Percentiles rank a stretch among this genome's conserved stretches.
Evolutionary conservation across 345 rosid species (phyloP).

Genomic region (Aurinia saxatilis): DNA sequence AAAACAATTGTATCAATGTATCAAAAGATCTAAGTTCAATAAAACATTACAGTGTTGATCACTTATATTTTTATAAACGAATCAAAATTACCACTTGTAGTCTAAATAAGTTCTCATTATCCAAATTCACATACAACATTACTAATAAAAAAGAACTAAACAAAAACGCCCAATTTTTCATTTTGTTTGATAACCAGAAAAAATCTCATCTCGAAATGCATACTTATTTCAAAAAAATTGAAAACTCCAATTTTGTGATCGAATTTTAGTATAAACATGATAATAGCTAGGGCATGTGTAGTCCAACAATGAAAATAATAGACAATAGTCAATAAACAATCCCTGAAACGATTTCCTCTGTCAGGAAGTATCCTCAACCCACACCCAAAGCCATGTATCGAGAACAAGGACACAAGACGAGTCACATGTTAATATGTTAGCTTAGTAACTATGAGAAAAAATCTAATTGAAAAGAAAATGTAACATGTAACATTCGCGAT

Average conservation of each 20-base stretch:
- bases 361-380: slow-evolving; percentile 16
- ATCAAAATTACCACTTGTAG: too few species aligned
- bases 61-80: too few species aligned
- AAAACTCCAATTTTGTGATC: not conserved
- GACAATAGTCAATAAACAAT: not conserved
- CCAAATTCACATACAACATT: too few species aligned
- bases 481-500: slow-evolving; percentile 4
- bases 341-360: slow-evolving; percentile 16
- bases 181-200: too few species aligned
- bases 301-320: not conserved
- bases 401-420: not conserved
- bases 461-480: not conserved
- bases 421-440: slow-evolving; percentile 10
- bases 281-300: slow-evolving; percentile 1
- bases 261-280: not conserved
- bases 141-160: too few species aligned
- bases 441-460: not conserved
- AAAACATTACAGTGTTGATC: too few species aligned
- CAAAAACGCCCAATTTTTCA: too few species aligned
- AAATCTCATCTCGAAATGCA: too few species aligned
- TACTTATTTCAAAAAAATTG: too few species aligned
- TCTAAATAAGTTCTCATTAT: too few species aligned
- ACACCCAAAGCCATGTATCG: slow-evolving; percentile 12
- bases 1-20: too few species aligned
- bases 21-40: too few species aligned